These are phyloP conservation scores for Bolboschoenoplectus hybrid DNA, from an alignment of 202 grass and related monocot genomes.

Conservation along the genomic window DNA sequence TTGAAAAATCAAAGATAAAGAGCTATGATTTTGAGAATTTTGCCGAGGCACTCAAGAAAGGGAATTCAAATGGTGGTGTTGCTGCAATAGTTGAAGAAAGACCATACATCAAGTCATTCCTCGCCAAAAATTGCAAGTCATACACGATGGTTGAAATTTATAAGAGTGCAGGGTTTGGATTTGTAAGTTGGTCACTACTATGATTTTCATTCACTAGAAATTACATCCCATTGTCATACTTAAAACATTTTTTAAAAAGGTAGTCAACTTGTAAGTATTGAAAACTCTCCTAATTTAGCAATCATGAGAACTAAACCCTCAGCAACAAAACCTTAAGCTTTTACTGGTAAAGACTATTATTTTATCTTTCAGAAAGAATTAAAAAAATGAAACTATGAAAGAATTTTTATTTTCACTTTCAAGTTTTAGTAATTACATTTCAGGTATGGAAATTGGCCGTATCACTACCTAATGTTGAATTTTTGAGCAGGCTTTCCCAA, in stretches of 20 bases:
- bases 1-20: constrained; percentile 40
- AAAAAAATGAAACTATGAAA: neutral
- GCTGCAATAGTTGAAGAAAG: constrained; percentile 47
- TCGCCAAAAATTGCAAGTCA: constrained; percentile 38
- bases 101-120: constrained; percentile 53
- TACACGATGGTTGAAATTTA: constrained; percentile 59
- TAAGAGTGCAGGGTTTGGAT: constrained; percentile 49
- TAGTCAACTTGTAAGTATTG: no score
- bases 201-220: neutral
- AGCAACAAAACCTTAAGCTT: neutral
- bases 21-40: constrained; percentile 16
- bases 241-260: no score
- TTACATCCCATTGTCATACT: neutral
- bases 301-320: neutral
- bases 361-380: no score
- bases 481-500: constrained; percentile 46
- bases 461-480: neutral
- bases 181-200: constrained; percentile 33
- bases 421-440: neutral
- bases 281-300: no score
- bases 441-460: no score
- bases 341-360: neutral
- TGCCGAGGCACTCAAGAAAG: constrained; percentile 42
- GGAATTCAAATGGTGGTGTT: constrained; percentile 48
- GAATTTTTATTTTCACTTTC: neutral